These are phyloP conservation scores for Oryza glumipatula DNA, from an alignment of 176 grass and related monocot species.

Conservation along the genomic window DNA sequence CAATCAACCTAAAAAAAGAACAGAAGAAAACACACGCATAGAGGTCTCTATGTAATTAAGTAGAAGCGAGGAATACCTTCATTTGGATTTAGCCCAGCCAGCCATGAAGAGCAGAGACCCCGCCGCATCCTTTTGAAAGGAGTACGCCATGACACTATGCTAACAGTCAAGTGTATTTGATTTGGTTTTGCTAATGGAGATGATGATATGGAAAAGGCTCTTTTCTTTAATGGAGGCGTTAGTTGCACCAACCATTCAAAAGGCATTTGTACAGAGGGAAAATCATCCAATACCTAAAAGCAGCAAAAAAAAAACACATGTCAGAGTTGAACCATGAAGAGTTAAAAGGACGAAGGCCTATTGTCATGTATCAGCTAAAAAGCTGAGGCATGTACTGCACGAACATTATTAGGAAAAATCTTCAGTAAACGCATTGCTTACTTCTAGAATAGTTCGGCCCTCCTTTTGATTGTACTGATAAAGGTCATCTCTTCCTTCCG, in stretches of 20 bases:
- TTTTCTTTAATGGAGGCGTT: slow-evolving; percentile 88
- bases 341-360: neutral
- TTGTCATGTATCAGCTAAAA: neutral
- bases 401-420: neutral
- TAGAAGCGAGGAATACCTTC: slow-evolving; percentile 44
- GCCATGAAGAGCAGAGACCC: slow-evolving; percentile 89
- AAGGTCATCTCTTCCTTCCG: slow-evolving; percentile 92
- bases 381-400: slow-evolving; percentile 14
- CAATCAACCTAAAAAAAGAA: slow-evolving; percentile 16
- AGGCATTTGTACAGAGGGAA: slow-evolving; percentile 85
- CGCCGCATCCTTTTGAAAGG: slow-evolving; percentile 70
- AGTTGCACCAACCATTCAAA: slow-evolving; percentile 97
- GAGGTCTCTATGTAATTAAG: neutral
- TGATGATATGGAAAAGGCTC: slow-evolving; percentile 93
- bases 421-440: slow-evolving; percentile 43
- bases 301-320: neutral
- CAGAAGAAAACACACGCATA: neutral
- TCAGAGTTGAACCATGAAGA: slow-evolving; percentile 33
- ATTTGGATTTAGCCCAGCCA: slow-evolving; percentile 60
- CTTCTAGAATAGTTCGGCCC: slow-evolving; percentile 78
- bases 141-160: slow-evolving; percentile 75
- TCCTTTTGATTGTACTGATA: slow-evolving; percentile 95
- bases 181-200: slow-evolving; percentile 75
- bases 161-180: slow-evolving; percentile 87
- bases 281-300: slow-evolving; percentile 86